Conservation (phyloP, 2,329 filamentous ascomycete genomes). For the Fusarium oligoseptatum region DNA sequence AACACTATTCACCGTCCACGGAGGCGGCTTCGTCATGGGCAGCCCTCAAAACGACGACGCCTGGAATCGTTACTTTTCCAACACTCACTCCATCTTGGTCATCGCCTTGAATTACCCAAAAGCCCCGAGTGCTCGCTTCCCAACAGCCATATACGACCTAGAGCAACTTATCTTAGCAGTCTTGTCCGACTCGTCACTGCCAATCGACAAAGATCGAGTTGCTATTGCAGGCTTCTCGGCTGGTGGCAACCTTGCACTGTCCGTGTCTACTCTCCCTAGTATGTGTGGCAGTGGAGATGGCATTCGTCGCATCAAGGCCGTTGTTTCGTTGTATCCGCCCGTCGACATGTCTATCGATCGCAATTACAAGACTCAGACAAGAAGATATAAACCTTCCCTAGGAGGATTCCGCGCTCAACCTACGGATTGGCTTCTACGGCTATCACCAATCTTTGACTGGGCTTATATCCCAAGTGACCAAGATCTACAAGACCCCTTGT, state of each 20-base stretch:
- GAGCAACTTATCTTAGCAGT: conserved; percentile 20
- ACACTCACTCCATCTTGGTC: conserved; percentile 25
- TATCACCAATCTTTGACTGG: conserved; percentile 25
- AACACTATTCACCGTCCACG: conserved; percentile 14
- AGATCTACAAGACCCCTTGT: conserved; percentile 15
- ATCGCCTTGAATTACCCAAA: conserved; percentile 27
- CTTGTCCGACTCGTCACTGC: conserved; percentile 2
- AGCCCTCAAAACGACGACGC: conserved; percentile 20
- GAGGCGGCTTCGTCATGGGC: conserved; percentile 26
- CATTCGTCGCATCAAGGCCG: conserved; percentile 5
- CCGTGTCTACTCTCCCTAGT: conserved; percentile 18
- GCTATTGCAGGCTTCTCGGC: conserved; percentile 21
- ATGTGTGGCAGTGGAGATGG: conserved; percentile 32
- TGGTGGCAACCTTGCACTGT: conserved; percentile 17
- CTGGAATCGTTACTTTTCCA: conserved; percentile 16
- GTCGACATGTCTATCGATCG: conserved; percentile 11
- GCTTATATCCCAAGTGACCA: conserved; percentile 12
- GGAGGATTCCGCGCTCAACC: conserved; percentile 18
- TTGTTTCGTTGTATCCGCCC: conserved; percentile 11
- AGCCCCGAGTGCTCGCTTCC: conserved; percentile 11
- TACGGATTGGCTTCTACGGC: background rate
- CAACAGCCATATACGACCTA: conserved; percentile 17
- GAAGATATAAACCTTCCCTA: conserved; percentile 18
- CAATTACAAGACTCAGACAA: conserved; percentile 15
- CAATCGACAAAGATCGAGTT: conserved; percentile 19